A percentile compares a stretch with the other conserved stretches of the same genome.
phyloP scores from a whole-genome alignment of 1,284 basidiomycete species.

The Rhodotorula sp. region DNA sequence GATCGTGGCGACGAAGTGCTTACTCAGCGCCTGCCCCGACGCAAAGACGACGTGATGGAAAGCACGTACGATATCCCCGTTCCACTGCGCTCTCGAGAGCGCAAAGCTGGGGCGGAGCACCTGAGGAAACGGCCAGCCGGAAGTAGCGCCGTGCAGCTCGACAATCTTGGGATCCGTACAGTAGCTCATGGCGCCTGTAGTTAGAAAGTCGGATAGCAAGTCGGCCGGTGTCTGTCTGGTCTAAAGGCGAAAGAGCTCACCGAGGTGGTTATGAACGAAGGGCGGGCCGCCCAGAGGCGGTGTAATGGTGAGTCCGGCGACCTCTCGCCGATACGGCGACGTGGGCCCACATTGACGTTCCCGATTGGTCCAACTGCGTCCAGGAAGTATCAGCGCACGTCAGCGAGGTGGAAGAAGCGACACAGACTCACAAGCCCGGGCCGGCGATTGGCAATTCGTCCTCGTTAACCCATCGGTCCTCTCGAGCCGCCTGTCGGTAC shows the following conservation, averaged over 20 bases:
- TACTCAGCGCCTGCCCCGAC: too few species aligned
- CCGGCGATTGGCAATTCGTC: slow-evolving; percentile 5
- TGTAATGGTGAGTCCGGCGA: slow-evolving; percentile 15
- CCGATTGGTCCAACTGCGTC: slow-evolving; percentile 6
- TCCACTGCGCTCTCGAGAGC: neutral
- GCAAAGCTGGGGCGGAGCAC: slow-evolving; percentile 2
- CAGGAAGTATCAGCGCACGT: neutral
- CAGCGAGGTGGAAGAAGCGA: neutral
- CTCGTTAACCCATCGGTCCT: slow-evolving; percentile 25
- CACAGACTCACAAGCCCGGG: neutral
- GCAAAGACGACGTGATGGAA: too few species aligned
- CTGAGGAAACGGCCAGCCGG: slow-evolving; percentile 6
- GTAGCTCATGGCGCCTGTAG: slow-evolving; percentile 33
- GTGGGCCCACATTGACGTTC: slow-evolving; percentile 21
- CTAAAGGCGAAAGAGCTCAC: too few species aligned
- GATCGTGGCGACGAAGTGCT: slow-evolving; percentile 20
- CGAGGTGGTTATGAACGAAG: slow-evolving; percentile 31
- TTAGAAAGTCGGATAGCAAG: too few species aligned
- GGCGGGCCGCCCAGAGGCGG: slow-evolving; percentile 13
- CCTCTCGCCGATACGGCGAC: slow-evolving; percentile 12
- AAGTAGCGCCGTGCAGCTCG: slow-evolving; percentile 36
- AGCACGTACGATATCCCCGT: neutral
- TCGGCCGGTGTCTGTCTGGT: too few species aligned
- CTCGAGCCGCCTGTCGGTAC: slow-evolving; percentile 23
- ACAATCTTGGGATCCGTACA: slow-evolving; percentile 37